phyloP scores from a whole-genome alignment of 2,329 filamentous ascomycete genomes.

The Sphaerulina vaccinii region DNA sequence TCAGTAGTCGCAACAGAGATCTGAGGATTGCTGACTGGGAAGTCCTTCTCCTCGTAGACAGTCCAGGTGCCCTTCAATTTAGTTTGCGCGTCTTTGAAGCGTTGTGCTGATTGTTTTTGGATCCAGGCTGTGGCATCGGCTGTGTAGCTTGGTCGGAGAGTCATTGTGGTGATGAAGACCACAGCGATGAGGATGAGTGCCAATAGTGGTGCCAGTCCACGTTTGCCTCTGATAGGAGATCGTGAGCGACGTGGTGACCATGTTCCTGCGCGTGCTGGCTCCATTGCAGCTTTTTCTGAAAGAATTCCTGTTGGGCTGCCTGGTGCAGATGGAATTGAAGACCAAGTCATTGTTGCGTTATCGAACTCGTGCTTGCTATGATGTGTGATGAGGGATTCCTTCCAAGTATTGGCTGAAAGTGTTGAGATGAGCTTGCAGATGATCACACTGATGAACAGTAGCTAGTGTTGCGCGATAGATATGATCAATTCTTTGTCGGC shows the following conservation, averaged over 20 bases:
- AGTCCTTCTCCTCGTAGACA: constrained; percentile 15
- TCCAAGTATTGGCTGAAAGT: too few relatives aligned
- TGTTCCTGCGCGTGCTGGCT: too few relatives aligned
- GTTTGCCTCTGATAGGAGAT: constrained; percentile 14
- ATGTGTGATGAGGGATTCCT: too few relatives aligned
- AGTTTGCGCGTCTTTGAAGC: constrained; percentile 12
- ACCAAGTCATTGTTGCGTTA: constrained; percentile 7
- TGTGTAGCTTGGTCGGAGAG: constrained; percentile 14
- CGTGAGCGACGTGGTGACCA: constrained; percentile 8
- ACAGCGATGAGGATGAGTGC: constrained; percentile 16
- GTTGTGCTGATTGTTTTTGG: constrained; percentile 11
- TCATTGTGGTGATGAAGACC: constrained; percentile 16
- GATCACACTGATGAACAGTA: neutral
- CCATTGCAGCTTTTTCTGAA: constrained; percentile 6
- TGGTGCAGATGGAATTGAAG: constrained; percentile 2
- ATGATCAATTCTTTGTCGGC: constrained; percentile 1
- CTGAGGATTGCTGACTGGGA: constrained; percentile 13
- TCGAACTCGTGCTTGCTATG: neutral
- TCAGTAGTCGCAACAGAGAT: constrained; percentile 7
- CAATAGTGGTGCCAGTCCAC: constrained; percentile 9
- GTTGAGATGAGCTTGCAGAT: neutral
- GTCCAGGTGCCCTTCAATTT: constrained; percentile 18
- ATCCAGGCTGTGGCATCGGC: constrained; percentile 5
- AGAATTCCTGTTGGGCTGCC: constrained; percentile 8
- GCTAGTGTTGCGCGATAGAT: constrained; percentile 5